Base-by-base conservation (phyloP, 2,329 filamentous ascomycete genomes). In the Tolypocladium sp. region DNA sequence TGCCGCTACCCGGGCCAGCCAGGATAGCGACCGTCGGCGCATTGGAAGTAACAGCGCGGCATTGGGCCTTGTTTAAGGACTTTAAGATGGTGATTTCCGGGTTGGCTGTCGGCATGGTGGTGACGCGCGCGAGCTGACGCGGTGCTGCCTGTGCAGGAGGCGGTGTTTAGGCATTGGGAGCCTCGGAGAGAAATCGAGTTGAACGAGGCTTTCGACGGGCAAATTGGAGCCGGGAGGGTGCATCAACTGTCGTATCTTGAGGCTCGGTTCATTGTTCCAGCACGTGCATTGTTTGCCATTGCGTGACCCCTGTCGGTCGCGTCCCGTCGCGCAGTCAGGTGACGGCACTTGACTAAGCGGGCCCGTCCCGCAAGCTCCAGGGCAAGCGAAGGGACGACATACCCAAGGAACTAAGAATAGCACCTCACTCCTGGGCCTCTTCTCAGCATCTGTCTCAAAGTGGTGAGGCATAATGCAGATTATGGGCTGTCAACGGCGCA, bases 1-100 rank as follows among this genome's bases (percentile, higher is more conserved):
- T 97, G 25, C 94, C 93, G 62, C 84, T 88, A 22, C 86, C 86
- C 3, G 84, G 86, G 0, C 85, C 85, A 44, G 86, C 86, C 51
- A 89, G 74, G 59, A 89, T 89, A 55, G 86, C 86, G 22, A 89
- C 81, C 0, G 82, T 85, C 10, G 76, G 65, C 2, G 79, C 74
- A 38, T 71, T 65, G 6, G 82, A 84, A 25, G 77, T 81, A 38
- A 85, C 83, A 4, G 83, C 83, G 12, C 77, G 79, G 33, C 76
- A 72, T 70, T 86, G 83, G 20, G 82, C 82, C 44, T 74, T 65
- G 63, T 86, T 86, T 37, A 85, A 73, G 53, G 76, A 79, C 58
- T 71, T 68, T 61, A 85, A 71, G 57, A 83, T 73, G 56, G 71
- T 35, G 61, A 65, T 57, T 58, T 71, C 66, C 41, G 58, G 52